Evolutionary conservation across 73 alveolate species (phyloP).

Genomic region (Paramecium sexaurelia): DNA sequence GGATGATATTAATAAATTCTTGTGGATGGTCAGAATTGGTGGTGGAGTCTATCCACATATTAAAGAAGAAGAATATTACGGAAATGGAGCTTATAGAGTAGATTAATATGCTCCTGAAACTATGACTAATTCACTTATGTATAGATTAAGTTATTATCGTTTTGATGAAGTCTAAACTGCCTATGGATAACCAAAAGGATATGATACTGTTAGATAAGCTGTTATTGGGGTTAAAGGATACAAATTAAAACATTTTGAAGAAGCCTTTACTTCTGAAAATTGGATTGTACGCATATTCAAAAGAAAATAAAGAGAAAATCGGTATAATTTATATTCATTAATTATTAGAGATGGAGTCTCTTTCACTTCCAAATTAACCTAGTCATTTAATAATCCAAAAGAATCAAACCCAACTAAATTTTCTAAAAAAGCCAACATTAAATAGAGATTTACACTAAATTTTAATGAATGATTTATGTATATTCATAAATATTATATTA

Average conservation of each 20-base stretch:
- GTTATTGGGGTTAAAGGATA: slow-evolving; percentile 86
- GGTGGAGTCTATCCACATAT: slow-evolving; percentile 90
- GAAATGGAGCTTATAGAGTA: slow-evolving; percentile 80
- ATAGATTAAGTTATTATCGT: slow-evolving; percentile 84
- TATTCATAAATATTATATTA: neutral
- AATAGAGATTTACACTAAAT: slow-evolving; percentile 14
- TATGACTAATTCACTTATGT: slow-evolving; percentile 87
- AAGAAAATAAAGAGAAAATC: slow-evolving; percentile 66
- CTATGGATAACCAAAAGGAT: slow-evolving; percentile 81
- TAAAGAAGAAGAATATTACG: slow-evolving; percentile 83
- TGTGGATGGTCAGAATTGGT: slow-evolving; percentile 94
- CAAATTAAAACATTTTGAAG: slow-evolving; percentile 84
- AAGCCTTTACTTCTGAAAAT: slow-evolving; percentile 87
- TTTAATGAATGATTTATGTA: slow-evolving; percentile 23
- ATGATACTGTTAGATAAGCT: slow-evolving; percentile 83
- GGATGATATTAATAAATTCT: slow-evolving; percentile 90
- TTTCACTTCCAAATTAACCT: neutral
- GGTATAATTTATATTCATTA: slow-evolving; percentile 25
- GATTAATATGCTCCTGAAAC: slow-evolving; percentile 85
- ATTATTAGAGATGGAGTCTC: slow-evolving; percentile 51
- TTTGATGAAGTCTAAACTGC: slow-evolving; percentile 82
- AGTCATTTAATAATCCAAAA: neutral
- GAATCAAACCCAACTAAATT: neutral
- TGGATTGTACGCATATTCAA: slow-evolving; percentile 91
- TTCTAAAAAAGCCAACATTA: neutral